phyloP scores from a whole-genome alignment of 805 yeast genomes.

The Metschnikowia noctiluminum region DNA sequence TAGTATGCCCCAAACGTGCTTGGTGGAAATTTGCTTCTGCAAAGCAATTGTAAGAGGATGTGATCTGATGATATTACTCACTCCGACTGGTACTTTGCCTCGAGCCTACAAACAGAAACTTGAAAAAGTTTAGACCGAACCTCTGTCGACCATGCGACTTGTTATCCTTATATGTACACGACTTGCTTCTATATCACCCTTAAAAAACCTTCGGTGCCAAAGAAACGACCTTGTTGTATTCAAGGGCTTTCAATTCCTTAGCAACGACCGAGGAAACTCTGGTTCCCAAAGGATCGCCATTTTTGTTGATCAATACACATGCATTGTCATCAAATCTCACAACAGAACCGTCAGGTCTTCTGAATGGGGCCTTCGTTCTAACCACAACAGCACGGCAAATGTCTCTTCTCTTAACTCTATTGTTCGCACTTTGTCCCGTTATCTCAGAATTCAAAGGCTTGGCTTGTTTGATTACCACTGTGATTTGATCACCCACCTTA shows the following conservation, averaged over 20 bases:
- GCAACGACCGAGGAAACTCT: constrained; percentile 90
- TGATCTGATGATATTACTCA: no score
- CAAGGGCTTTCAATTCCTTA: constrained; percentile 79
- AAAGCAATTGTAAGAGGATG: no score
- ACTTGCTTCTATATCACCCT: constrained; percentile 3
- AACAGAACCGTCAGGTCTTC: constrained; percentile 82
- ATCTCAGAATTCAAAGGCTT: constrained; percentile 68
- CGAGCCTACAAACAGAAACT: no score
- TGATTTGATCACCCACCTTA: constrained; percentile 84
- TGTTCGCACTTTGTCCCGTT: constrained; percentile 69
- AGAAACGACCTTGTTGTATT: constrained; percentile 80
- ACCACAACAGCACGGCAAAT: constrained; percentile 94
- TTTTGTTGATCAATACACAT: constrained; percentile 89
- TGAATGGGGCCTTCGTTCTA: constrained; percentile 76
- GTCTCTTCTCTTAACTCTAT: constrained; percentile 91
- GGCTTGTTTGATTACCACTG: constrained; percentile 91
- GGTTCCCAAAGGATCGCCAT: constrained; percentile 91
- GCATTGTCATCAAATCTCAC: constrained; percentile 94
- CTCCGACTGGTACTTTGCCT: no score
- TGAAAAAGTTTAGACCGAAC: not conserved
- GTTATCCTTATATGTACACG: constrained; percentile 9
- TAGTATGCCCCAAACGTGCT: no score
- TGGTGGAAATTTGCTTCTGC: no score
- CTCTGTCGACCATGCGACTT: not conserved
- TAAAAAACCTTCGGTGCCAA: constrained; percentile 70